A percentile compares a stretch with the other conserved stretches of the same genome.
phyloP scores from a whole-genome alignment of 2,329 filamentous ascomycete species.

The Neofusicoccum cordaticola region DNA sequence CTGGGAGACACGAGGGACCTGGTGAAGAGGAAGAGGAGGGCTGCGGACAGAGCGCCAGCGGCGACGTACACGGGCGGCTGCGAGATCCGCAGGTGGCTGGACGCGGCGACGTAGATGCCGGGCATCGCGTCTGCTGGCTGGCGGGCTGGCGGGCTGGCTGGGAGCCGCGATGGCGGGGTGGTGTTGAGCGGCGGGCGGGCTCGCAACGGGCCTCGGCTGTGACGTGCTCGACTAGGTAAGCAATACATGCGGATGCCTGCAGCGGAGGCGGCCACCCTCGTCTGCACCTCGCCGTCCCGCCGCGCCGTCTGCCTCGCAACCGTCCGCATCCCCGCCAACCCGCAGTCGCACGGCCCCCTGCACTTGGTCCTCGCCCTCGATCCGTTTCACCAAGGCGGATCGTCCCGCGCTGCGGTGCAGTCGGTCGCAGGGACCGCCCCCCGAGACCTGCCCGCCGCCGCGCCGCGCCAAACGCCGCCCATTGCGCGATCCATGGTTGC shows the following conservation, averaged over 20 bases:
- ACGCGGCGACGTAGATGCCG: not conserved
- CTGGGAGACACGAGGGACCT: conserved; percentile 21
- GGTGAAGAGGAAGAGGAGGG: conserved; percentile 19
- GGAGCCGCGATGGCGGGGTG: no score
- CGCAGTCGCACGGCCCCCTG: no score
- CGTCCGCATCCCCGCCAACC: not conserved
- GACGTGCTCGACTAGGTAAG: not conserved
- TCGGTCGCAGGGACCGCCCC: not conserved
- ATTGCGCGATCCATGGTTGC: not conserved
- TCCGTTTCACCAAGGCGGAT: conserved; percentile 4
- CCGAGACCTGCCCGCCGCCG: not conserved
- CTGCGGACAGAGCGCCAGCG: not conserved
- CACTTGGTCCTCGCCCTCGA: no score
- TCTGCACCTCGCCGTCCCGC: no score
- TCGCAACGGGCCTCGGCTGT: not conserved
- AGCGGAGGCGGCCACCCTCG: no score
- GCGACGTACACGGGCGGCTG: not conserved
- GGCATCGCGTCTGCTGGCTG: not conserved
- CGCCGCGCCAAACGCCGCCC: not conserved
- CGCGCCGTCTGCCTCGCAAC: not conserved
- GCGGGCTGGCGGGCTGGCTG: not conserved
- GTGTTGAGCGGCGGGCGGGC: no score
- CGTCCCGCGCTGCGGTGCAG: not conserved
- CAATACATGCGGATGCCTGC: no score
- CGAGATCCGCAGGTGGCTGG: not conserved